Base-by-base conservation (phyloP, 345 rosid species). In the Acer yangbiense region DNA sequence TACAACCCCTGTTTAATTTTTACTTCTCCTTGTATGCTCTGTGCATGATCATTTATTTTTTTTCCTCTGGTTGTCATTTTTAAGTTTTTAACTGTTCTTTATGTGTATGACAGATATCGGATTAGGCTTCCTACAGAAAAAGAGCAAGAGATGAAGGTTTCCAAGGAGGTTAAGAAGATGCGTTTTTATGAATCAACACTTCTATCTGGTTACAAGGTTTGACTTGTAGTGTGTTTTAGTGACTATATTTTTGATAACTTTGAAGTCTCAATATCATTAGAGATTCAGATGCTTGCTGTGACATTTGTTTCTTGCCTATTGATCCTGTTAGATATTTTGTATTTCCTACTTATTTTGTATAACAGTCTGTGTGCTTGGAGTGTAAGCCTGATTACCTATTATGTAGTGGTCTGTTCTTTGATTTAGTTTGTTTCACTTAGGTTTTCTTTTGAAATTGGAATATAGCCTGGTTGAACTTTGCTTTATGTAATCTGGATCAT, bases 101-200 rank as follows among this genome's bases (percentile, higher is more conserved):
- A 60, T 76, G 35, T 46, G 71, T 66, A 66, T 9, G 60, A 69
- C 91, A 96, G 99, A 68, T 96, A 96, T 74, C 93, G 98, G 68
- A 94, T 96, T 76, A 90, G 99, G 83, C 98, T 92, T 88, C 97
- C 99, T 52, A 94, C 97, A 75, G 99, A 94, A 43, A 96, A 92
- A 85, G 98, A 94, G 91, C 87, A 90, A 16, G 98, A 96, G 89
- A 94, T 94, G 98, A 96, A 94, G 84, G 88, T 96, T 79, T 96
- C 99, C 74, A 92, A 92, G 88, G 99, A 91, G 68, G 94, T 94
- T 73, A 92, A 92, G 84, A 96, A 92, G 89, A 91, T 88, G 83
- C 88, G 98, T 68, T 88, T 80, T 78, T 91, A 90, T 85, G 98
- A 96, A 82, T 92, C 98, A 32, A 90, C 92, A 39, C 90, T 96